These are phyloP conservation scores for Trametes sp. DNA, from an alignment of 1,284 basidiomycete genomes.

Conservation along the genomic window DNA sequence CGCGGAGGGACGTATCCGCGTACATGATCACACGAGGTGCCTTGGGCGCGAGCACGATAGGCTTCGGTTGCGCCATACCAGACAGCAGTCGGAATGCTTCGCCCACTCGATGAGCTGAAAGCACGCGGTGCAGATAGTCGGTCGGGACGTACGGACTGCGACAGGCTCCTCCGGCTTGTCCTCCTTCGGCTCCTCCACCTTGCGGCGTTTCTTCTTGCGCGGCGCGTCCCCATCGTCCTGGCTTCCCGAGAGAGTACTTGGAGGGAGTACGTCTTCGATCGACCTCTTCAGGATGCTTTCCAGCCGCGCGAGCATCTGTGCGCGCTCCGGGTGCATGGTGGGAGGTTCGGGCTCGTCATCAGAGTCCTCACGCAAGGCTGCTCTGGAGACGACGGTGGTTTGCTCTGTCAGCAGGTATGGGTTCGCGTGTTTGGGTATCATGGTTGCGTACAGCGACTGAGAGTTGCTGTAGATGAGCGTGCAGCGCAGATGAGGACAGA, in stretches of 20 bases:
- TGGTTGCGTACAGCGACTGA: neutral
- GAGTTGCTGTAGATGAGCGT: neutral
- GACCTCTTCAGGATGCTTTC: constrained; percentile 40
- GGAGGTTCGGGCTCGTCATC: constrained; percentile 19
- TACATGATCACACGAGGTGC: constrained; percentile 37
- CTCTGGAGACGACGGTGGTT: constrained; percentile 33
- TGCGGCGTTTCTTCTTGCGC: constrained; percentile 27
- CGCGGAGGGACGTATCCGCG: constrained; percentile 10
- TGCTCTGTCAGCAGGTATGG: constrained; percentile 27
- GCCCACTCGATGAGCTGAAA: too few relatives aligned
- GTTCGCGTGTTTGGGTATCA: constrained; percentile 36
- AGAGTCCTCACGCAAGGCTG: constrained; percentile 30
- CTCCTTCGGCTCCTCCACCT: constrained; percentile 12
- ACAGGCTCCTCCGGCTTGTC: neutral
- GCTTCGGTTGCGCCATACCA: constrained; percentile 31
- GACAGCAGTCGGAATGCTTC: constrained; percentile 46
- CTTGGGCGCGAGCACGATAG: constrained; percentile 39
- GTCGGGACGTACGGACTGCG: constrained; percentile 24
- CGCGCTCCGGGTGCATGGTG: constrained; percentile 22
- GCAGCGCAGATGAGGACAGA: neutral
- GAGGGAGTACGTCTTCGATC: constrained; percentile 32
- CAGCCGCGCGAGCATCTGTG: constrained; percentile 33
- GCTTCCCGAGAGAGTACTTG: neutral
- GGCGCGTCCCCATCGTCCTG: constrained; percentile 10
- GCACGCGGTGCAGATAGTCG: too few relatives aligned